Conservation (phyloP, 176 grass and related monocot species). For the Musa itinerans region DNA sequence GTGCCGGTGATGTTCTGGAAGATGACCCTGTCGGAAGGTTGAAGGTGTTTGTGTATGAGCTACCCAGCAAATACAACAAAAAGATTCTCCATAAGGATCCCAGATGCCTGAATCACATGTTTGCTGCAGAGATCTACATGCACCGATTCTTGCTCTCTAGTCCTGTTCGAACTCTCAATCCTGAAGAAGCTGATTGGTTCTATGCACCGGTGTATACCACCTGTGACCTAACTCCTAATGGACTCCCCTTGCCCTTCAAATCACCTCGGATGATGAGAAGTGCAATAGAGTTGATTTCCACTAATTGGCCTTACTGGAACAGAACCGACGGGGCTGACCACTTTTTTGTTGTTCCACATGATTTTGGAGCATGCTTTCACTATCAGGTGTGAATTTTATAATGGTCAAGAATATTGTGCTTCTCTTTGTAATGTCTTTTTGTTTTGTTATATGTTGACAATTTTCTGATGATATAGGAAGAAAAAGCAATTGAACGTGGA, state of each 20-base stretch:
- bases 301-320: conserved; percentile 83
- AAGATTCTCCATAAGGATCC: conserved; percentile 59
- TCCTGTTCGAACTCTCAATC: conserved; percentile 58
- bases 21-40: conserved; percentile 67
- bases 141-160: conserved; percentile 71
- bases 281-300: conserved; percentile 63
- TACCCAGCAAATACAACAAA: conserved; percentile 80
- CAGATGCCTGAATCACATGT: conserved; percentile 74
- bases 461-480: conserved; percentile 37
- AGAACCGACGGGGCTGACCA: conserved; percentile 77
- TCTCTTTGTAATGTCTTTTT: neutral
- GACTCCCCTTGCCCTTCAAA: conserved; percentile 81
- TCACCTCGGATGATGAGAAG: conserved; percentile 87
- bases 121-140: conserved; percentile 84
- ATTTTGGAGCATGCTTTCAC: conserved; percentile 84
- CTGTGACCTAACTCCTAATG: conserved; percentile 79
- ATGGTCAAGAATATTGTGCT: neutral
- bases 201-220: conserved; percentile 68
- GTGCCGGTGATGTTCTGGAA: conserved; percentile 83
- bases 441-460: neutral
- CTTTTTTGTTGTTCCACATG: conserved; percentile 77
- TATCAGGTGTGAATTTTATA: conserved; percentile 53
- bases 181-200: conserved; percentile 85
- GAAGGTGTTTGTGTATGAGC: conserved; percentile 69
- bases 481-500: conserved; percentile 69